Percentiles rank a stretch among this genome's conserved stretches.
These are phyloP conservation scores for Pythium chondricola DNA, from an alignment of 352 stramenopile genomes.

Conservation along the genomic window DNA sequence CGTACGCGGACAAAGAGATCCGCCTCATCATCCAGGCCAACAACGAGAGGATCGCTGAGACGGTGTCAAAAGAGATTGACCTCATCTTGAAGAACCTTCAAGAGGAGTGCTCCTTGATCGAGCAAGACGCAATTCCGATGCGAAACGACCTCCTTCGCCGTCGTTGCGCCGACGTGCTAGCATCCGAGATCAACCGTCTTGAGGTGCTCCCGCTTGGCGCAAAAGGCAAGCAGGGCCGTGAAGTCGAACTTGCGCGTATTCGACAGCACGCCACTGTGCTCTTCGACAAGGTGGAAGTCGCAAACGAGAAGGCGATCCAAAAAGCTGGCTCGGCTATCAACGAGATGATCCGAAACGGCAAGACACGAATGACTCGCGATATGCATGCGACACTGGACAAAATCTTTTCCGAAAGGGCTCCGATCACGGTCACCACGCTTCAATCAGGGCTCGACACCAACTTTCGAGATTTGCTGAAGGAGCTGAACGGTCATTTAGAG, in stretches of 20 bases:
- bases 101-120: slow-evolving; percentile 45
- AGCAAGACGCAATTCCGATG: slow-evolving; percentile 58
- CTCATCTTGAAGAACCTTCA: slow-evolving; percentile 45
- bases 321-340: slow-evolving; percentile 41
- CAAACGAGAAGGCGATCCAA: slow-evolving; percentile 68
- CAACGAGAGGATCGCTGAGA: slow-evolving; percentile 51
- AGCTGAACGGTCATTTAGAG: slow-evolving; percentile 21
- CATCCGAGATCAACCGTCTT: slow-evolving; percentile 37
- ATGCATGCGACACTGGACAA: slow-evolving; percentile 55
- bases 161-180: slow-evolving; percentile 43
- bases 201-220: slow-evolving; percentile 42
- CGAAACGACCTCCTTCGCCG: slow-evolving; percentile 38
- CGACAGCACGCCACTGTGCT: slow-evolving; percentile 51
- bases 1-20: slow-evolving; percentile 63
- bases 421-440: slow-evolving; percentile 52
- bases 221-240: slow-evolving; percentile 36
- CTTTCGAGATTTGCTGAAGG: slow-evolving; percentile 25
- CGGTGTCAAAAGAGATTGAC: slow-evolving; percentile 52
- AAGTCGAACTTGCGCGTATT: slow-evolving; percentile 50
- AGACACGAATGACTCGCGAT: slow-evolving; percentile 55
- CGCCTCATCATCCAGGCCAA: slow-evolving; percentile 61
- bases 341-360: slow-evolving; percentile 46
- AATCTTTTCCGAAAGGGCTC: slow-evolving; percentile 36
- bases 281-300: slow-evolving; percentile 69
- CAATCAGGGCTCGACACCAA: slow-evolving; percentile 53